Base-by-base conservation (phyloP, 2,329 filamentous ascomycete genomes). In the Lecanicillium sp. region DNA sequence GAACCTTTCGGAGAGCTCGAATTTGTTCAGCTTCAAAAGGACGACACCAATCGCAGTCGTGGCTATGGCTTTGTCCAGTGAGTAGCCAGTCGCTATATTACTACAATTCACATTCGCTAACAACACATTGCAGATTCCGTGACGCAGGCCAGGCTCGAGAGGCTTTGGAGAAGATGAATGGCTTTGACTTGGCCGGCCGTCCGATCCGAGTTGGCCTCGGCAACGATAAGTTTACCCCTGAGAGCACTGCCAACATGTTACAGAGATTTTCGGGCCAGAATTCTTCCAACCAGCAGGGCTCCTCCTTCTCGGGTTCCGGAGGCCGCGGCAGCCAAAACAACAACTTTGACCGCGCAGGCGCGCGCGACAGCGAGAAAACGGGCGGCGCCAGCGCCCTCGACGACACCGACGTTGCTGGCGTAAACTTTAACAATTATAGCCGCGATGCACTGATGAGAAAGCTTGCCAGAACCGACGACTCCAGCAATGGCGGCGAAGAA, bases 371-470 rank as follows among this genome's bases (percentile, higher is more conserved):
- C 65, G 89, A 95, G 62, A 95, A 96, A 69, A 81, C 87, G 38
- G 87, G 87, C 52, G 90, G 90, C 58, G 91, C 91, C 42, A 95
- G 90, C 71, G 93, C 93, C 60, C 76, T 98, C 44, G 93, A 98
- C 70, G 93, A 98, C 65, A 95, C 90, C 53, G 93, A 98, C 67
- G 93, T 98, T 64, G 89, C 87, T 44, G 93, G 93, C 63, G 91
- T 98, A 69, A 97, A 97, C 72, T 97, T 97, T 85, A 95, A 90
- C 79, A 96, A 96, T 70, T 96, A 95, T 75, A 95, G 89, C 77
- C 88, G 93, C 72, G 90, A 97, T 74, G 88, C 90, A 64, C 84
- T 98, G 70, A 98, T 98, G 93, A 83, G 89, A 69, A 96, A 97
- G 73, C 87, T 98, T 70, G 90, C 93, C 65, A 85, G 93, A 77